Conservation (phyloP, 1,139 yeast genomes). For the Nakaseomyces delphensis region DNA sequence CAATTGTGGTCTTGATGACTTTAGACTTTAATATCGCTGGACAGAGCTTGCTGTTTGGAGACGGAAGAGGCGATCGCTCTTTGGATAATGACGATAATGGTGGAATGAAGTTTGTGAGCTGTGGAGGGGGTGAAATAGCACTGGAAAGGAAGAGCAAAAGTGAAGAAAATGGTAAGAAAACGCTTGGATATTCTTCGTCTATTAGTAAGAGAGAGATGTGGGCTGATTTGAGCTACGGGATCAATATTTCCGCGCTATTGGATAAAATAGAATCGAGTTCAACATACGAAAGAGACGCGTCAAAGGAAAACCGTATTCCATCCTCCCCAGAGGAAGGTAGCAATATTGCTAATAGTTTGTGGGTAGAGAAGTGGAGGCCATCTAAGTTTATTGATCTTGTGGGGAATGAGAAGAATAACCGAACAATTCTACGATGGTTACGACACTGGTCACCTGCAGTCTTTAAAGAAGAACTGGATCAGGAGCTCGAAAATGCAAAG, state of each 20-base stretch:
- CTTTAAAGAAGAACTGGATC: constrained; percentile 38
- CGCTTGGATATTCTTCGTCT: neutral
- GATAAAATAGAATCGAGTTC: constrained; percentile 25
- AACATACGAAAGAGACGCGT: neutral
- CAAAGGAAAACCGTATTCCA: too few species aligned
- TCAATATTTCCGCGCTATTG: constrained; percentile 32
- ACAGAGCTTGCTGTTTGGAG: constrained; percentile 4
- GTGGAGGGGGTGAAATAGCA: neutral
- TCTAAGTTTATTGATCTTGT: constrained; percentile 56
- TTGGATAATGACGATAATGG: neutral
- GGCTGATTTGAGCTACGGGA: constrained; percentile 32
- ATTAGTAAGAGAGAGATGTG: constrained; percentile 11
- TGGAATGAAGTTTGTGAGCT: constrained; percentile 1
- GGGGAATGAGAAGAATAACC: constrained; percentile 76
- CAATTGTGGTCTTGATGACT: too few species aligned
- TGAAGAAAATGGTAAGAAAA: neutral
- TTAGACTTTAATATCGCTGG: neutral
- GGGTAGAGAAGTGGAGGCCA: constrained; percentile 88
- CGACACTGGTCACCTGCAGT: constrained; percentile 71
- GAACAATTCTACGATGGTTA: constrained; percentile 69
- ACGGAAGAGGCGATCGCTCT: neutral
- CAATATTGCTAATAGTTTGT: constrained; percentile 31
- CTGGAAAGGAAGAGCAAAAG: constrained; percentile 4
- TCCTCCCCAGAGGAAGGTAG: neutral
- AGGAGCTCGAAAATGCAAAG: constrained; percentile 11